A percentile compares a stretch with the other conserved stretches of the same genome.
These are phyloP conservation scores for Lodderomyces elongisporus DNA, from an alignment of 1,139 yeast species.

Conservation along the genomic window DNA sequence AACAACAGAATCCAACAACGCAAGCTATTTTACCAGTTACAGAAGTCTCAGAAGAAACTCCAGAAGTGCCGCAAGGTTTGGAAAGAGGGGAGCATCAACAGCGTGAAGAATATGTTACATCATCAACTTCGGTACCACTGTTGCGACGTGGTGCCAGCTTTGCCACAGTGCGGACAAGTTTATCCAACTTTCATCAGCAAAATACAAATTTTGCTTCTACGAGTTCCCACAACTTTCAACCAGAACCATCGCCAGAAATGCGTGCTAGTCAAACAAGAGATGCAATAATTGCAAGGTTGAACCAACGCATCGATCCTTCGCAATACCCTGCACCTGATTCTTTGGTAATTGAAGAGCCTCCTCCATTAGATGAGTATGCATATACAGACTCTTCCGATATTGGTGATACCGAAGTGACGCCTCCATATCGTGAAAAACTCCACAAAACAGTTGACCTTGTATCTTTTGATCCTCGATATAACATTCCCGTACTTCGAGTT, in stretches of 20 bases:
- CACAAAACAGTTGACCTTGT: conserved; percentile 34
- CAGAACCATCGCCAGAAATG: background rate
- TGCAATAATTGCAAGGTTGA: conserved; percentile 11
- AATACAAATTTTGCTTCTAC: too few relatives aligned
- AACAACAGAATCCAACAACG: background rate
- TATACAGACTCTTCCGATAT: background rate
- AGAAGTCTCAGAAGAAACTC: too few relatives aligned
- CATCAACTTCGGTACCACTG: too few relatives aligned
- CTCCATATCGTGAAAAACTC: conserved; percentile 36
- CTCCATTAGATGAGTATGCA: conserved; percentile 20
- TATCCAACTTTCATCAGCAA: too few relatives aligned
- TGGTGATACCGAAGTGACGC: conserved; percentile 25
- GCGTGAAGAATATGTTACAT: too few relatives aligned
- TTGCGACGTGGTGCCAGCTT: too few relatives aligned
- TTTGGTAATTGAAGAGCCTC: conserved; percentile 10
- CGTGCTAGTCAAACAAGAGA: conserved; percentile 7
- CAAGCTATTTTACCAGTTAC: too few relatives aligned
- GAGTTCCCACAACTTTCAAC: too few relatives aligned
- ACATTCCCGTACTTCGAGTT: conserved; percentile 32
- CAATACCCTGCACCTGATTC: background rate
- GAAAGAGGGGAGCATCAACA: too few relatives aligned
- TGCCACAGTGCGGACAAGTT: too few relatives aligned
- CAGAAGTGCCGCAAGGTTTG: too few relatives aligned
- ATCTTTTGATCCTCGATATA: conserved; percentile 39
- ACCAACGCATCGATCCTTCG: conserved; percentile 8